phyloP scores from a whole-genome alignment of 352 stramenopile genomes.

The Globisporangium heterothallicum region DNA sequence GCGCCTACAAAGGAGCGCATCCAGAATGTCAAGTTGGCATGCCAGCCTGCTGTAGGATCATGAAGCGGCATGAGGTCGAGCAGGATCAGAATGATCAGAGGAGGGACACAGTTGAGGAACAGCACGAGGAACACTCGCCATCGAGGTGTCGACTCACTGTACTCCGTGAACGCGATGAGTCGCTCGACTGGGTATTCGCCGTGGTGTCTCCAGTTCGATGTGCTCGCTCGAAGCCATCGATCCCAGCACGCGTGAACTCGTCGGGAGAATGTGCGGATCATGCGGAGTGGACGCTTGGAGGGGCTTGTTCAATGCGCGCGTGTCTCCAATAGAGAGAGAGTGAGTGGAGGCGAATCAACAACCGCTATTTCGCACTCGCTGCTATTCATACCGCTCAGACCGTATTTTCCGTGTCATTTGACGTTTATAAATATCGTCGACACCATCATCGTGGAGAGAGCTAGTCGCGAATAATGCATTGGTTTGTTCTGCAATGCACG shows the following conservation, averaged over 20 bases:
- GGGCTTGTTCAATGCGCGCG: too few species aligned
- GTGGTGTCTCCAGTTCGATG: not conserved
- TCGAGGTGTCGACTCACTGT: not conserved
- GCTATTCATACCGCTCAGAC: too few species aligned
- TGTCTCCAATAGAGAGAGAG: too few species aligned
- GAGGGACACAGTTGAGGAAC: not conserved
- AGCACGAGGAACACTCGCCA: not conserved
- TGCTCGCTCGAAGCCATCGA: not conserved
- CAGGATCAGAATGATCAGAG: not conserved
- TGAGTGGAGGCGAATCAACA: too few species aligned
- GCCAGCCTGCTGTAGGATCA: not conserved
- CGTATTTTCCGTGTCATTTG: too few species aligned
- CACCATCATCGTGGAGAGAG: too few species aligned
- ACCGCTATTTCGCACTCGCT: too few species aligned
- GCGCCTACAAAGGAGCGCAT: not conserved
- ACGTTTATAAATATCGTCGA: too few species aligned
- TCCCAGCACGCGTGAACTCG: not conserved
- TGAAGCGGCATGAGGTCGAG: conserved; percentile 3
- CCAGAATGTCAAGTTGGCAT: not conserved
- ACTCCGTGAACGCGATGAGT: conserved; percentile 5
- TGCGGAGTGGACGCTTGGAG: too few species aligned
- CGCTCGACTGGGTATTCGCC: conserved; percentile 2
- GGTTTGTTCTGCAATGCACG: too few species aligned
- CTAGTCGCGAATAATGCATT: too few species aligned
- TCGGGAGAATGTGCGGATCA: not conserved